phyloP scores from a whole-genome alignment of 1,284 basidiomycete genomes.

The Austroboletus novae-zelandiae region DNA sequence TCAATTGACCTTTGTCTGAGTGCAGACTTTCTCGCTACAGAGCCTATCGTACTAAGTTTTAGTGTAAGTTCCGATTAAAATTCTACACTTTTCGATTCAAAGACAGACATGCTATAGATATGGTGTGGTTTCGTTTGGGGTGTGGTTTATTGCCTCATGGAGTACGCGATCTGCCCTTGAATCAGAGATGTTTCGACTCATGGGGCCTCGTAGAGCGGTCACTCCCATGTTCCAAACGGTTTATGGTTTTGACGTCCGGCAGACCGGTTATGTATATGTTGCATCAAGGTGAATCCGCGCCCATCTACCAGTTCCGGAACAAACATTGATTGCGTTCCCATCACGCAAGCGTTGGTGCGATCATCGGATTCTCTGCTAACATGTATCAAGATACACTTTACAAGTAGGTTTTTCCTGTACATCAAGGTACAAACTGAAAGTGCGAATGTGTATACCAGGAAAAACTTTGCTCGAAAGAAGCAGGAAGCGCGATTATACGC shows the following conservation, averaged over 20 bases:
- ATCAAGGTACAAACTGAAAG: not conserved
- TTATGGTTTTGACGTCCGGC: constrained; percentile 64
- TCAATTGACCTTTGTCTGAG: constrained; percentile 1
- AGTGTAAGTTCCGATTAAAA: constrained; percentile 45
- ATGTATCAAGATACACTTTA: constrained; percentile 69
- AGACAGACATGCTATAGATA: constrained; percentile 38
- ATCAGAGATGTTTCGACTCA: not conserved
- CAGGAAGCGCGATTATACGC: constrained; percentile 63
- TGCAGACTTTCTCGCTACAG: constrained; percentile 63
- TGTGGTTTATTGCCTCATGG: constrained; percentile 67
- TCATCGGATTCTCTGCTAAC: constrained; percentile 57
- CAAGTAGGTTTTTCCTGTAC: constrained; percentile 36
- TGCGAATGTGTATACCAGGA: constrained; percentile 5
- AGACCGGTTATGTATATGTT: constrained; percentile 62
- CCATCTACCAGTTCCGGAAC: not conserved
- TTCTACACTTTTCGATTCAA: constrained; percentile 3
- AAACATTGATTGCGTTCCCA: not conserved
- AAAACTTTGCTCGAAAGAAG: constrained; percentile 38
- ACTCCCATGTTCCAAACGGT: constrained; percentile 58
- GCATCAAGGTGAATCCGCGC: constrained; percentile 52
- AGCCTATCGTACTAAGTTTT: constrained; percentile 74
- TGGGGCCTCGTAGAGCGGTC: constrained; percentile 51
- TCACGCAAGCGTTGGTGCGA: constrained; percentile 54
- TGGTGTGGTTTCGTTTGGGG: constrained; percentile 83
- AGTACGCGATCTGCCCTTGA: constrained; percentile 37